Evolutionary conservation across 2,329 filamentous ascomycete genomes (phyloP), one percentile per base, ranked within the genome.

Genomic region (Stenocarpella maydis): DNA sequence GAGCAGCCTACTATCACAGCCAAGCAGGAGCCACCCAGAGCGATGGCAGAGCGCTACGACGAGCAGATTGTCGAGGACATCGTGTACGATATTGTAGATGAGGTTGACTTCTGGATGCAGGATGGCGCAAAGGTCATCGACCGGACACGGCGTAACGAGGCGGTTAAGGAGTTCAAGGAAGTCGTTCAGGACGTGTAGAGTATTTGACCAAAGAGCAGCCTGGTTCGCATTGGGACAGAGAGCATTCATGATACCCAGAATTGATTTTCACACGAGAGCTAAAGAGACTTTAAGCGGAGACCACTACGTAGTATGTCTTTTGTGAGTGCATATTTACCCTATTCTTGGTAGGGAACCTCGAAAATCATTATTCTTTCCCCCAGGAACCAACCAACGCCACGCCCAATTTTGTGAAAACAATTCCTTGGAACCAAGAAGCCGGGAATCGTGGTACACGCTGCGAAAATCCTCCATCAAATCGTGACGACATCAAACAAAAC

Each of bases 61-160:
- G 95, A 99, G 78, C 95, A 98, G 82, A 95, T 99, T 71, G 94
- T 92, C 17, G 96, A 99, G 81, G 96, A 99, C 76, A 85, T 98
- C 28, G 87, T 97, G 37, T 97, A 94, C 78, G 96, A 99, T 79
- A 87, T 99, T 65, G 86, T 98, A 39, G 96, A 99, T 76, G 96
- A 99, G 81, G 92, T 97, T 60, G 94, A 97, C 82, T 96, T 93
- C 81, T 97, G 89, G 90, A 86, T 90, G 79, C 88, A 92, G 77
- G 92, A 94, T 72, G 86, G 86, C 28, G 84, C 83, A 10, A 83
- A 82, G 71, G 82, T 84, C 10, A 81, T 84, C 55, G 85, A 84
- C 69, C 80, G 81, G 53, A 81, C 81, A 12, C 84, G 77, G 15
- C 80, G 80, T 17, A 84, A 81, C 58, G 82, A 80, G 39, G 84